Evolutionary conservation across 331 rosid genomes (phyloP), one percentile per base, ranked within the genome.

Genomic region (Malus hybrid): DNA sequence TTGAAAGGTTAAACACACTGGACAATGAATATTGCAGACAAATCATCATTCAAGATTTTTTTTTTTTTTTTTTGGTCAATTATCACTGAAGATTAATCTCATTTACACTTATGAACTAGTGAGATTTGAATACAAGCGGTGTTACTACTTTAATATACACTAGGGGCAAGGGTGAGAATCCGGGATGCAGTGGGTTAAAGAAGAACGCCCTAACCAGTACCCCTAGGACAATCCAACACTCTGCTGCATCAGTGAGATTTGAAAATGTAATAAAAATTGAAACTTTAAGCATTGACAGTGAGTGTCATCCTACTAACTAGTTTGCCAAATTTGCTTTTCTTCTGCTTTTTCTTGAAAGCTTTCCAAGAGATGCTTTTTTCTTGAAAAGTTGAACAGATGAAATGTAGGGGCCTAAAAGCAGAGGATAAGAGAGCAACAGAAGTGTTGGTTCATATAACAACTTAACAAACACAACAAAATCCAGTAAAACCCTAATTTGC

Each of bases 191-290:
- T 39, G 46, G 46, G 46, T 39, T 39, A 39, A 39, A 39, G 46
- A 39, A 9, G 46, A 39, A 39, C 4, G 13, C 46, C 4, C 46
- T 3, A 39, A 39, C 46, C 46, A 39, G 46, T 39, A 39, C 46
- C 46, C 46, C 46, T 39, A 39, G 12, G 46, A 10, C 46, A 39
- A 39, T 39, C 46, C 46, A 39, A 39, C 46, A 39, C 46, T 39
- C 46, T 3, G 46, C 46, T 39, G 46, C 46, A 39, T 39, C 3
- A 39, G 46, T 39, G 46, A 85, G 80, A 81, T 83, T 83, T 69
- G 64, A 77, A 42, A 69, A 46, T 69, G 18, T 62, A 61, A 68
- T 14, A 72, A 55, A 79, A 66, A 75, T 76, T 66, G 50, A 29
- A 70, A 50, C 31, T 33, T 36, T 19, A 32, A 48, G 34, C 24